Conservation (phyloP, 768 basidiomycete species). For the Gelatoporia subvermispora region DNA sequence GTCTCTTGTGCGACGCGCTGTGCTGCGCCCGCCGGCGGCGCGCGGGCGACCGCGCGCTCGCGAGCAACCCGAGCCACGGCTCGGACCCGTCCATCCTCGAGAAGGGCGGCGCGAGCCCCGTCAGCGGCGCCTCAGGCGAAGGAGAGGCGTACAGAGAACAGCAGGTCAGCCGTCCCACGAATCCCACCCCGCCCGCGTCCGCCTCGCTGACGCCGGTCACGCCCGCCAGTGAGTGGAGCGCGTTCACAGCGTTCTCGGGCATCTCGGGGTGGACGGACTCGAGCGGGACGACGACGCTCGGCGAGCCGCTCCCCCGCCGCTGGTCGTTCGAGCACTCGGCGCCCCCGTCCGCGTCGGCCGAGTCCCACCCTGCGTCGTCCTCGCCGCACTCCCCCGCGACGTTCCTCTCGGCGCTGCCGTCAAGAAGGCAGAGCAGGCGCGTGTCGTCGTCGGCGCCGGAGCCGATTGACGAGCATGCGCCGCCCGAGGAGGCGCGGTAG, state of each 20-base stretch:
- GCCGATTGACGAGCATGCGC: conserved; percentile 15
- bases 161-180: conserved; percentile 16
- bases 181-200: conserved; percentile 19
- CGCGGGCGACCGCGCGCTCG: conserved; percentile 11
- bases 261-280: conserved; percentile 3
- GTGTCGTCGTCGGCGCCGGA: conserved; percentile 12
- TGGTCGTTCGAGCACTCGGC: conserved; percentile 27
- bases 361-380: conserved; percentile 10
- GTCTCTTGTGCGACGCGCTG: conserved; percentile 10
- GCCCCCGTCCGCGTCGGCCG: conserved; percentile 21
- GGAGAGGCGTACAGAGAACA: too few species aligned
- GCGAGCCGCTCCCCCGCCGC: conserved; percentile 22
- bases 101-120: conserved; percentile 7
- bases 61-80: conserved; percentile 11
- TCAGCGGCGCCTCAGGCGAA: conserved; percentile 17
- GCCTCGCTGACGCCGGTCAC: conserved; percentile 2
- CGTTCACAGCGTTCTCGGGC: too few species aligned
- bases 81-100: conserved; percentile 16
- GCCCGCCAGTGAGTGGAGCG: too few species aligned
- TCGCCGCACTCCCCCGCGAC: conserved; percentile 6
- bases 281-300: conserved; percentile 19
- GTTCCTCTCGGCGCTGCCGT: background rate
- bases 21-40: conserved; percentile 12
- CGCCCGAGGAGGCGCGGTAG: background rate
- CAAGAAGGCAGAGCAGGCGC: conserved; percentile 16